phyloP scores from a whole-genome alignment of 331 rosid species.

The Pyrus hybrid region DNA sequence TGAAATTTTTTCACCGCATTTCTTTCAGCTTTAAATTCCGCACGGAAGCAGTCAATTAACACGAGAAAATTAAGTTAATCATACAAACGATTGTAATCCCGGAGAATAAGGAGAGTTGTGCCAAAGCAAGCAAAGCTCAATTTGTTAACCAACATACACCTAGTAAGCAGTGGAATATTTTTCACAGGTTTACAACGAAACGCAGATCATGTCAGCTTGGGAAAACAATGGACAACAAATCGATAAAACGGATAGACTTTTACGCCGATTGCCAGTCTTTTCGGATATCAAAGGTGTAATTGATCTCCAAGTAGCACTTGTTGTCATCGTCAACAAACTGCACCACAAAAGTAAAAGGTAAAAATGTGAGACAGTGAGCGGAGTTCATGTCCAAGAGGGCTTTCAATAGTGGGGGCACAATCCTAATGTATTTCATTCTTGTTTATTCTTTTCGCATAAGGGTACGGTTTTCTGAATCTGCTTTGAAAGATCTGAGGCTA shows the following conservation, averaged over 20 bases:
- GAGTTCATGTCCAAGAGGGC: too few species aligned
- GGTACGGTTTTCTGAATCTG: too few species aligned
- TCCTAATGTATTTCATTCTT: too few species aligned
- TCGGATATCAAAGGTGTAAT: slow-evolving; percentile 80
- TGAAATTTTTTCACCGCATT: too few species aligned
- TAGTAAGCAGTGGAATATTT: slow-evolving; percentile 9
- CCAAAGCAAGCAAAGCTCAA: slow-evolving; percentile 16
- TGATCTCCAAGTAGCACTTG: slow-evolving; percentile 92
- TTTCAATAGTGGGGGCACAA: too few species aligned
- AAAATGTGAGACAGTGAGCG: not conserved
- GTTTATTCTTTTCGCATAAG: too few species aligned
- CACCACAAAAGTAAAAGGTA: not conserved
- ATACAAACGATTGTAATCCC: not conserved
- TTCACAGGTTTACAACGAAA: slow-evolving; percentile 27
- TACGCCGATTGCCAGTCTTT: slow-evolving; percentile 68
- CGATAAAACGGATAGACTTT: not conserved
- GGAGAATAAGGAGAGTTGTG: not conserved
- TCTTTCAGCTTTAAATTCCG: too few species aligned
- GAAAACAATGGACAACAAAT: slow-evolving; percentile 24
- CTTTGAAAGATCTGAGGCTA: too few species aligned
- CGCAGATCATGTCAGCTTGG: slow-evolving; percentile 28
- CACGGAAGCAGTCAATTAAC: not conserved
- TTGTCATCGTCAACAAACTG: slow-evolving; percentile 93
- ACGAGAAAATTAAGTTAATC: too few species aligned
- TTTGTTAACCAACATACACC: slow-evolving; percentile 28